phyloP scores from a whole-genome alignment of 495 filamentous ascomycete genomes.

The Podospora pseudopauciseta region DNA sequence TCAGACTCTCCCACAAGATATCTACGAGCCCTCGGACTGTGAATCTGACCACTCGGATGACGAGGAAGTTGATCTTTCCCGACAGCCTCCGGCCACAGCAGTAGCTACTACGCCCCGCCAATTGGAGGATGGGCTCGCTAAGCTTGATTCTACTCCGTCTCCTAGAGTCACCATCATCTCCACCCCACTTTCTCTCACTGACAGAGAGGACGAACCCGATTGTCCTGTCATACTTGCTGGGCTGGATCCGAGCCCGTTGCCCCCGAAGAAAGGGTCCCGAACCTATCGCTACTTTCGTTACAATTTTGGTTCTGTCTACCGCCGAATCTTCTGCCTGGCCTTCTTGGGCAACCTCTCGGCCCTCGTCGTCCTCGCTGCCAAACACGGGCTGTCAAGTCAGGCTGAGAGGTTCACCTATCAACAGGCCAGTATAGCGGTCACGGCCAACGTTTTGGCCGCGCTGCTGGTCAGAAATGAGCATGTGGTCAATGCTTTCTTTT shows the following conservation, averaged over 20 bases:
- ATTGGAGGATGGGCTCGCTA: background rate
- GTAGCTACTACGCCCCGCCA: background rate
- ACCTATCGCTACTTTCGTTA: constrained; percentile 33
- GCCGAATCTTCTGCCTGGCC: constrained; percentile 34
- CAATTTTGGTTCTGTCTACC: constrained; percentile 38
- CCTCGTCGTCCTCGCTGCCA: constrained; percentile 20
- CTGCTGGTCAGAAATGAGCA: constrained; percentile 69
- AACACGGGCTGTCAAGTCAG: background rate
- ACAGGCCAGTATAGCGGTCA: constrained; percentile 37
- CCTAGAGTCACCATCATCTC: background rate
- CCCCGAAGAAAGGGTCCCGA: constrained; percentile 29
- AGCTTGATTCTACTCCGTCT: background rate
- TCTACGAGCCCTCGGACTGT: background rate
- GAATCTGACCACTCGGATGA: background rate
- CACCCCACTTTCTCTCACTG: constrained; percentile 3
- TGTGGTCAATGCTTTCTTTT: constrained; percentile 69
- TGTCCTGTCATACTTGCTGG: constrained; percentile 16
- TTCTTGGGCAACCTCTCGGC: constrained; percentile 31
- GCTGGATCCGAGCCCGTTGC: constrained; percentile 22
- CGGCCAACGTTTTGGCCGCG: constrained; percentile 46
- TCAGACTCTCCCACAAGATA: background rate
- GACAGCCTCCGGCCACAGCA: background rate
- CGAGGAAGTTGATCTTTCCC: background rate
- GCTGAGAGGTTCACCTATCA: constrained; percentile 22
- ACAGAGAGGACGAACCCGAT: constrained; percentile 4